Evolutionary conservation across 352 stramenopile species (phyloP).

Genomic region (Pythium vanterpoolii): DNA sequence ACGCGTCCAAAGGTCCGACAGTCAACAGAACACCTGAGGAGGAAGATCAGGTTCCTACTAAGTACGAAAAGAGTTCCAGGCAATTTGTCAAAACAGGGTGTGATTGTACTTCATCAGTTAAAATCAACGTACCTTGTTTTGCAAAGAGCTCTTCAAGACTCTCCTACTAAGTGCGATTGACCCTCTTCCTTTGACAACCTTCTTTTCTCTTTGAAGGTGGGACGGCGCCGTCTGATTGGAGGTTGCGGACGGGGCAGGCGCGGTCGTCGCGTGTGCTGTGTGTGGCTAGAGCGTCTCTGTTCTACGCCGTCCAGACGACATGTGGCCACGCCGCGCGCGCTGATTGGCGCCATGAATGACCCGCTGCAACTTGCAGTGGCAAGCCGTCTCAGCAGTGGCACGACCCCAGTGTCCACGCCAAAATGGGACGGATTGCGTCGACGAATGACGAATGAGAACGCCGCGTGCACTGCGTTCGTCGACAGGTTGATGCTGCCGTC

Average conservation of each 20-base stretch:
- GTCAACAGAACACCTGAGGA: neutral
- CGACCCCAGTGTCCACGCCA: neutral
- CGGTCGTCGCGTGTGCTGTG: slow-evolving; percentile 11
- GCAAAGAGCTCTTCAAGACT: slow-evolving; percentile 10
- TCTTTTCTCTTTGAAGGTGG: slow-evolving; percentile 9
- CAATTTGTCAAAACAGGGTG: slow-evolving; percentile 13
- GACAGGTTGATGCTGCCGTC: too few relatives aligned
- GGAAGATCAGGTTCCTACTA: neutral
- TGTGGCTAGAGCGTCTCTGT: slow-evolving; percentile 8
- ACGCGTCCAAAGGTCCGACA: too few relatives aligned
- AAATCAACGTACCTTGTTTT: slow-evolving; percentile 7
- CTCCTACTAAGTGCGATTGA: slow-evolving; percentile 14
- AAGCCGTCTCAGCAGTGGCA: too few relatives aligned
- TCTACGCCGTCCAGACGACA: slow-evolving; percentile 9
- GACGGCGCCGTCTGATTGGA: neutral
- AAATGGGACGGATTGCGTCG: neutral
- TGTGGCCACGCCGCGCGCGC: neutral
- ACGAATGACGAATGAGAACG: neutral
- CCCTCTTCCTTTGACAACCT: slow-evolving; percentile 6
- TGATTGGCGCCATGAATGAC: slow-evolving; percentile 8
- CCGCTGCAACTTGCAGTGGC: neutral
- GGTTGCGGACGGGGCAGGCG: neutral
- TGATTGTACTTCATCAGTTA: neutral
- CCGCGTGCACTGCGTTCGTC: too few relatives aligned
- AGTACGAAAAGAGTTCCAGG: slow-evolving; percentile 11